These are phyloP conservation scores for Albophoma yamanashiensis DNA, from an alignment of 2,329 filamentous ascomycete genomes.

Conservation along the genomic window DNA sequence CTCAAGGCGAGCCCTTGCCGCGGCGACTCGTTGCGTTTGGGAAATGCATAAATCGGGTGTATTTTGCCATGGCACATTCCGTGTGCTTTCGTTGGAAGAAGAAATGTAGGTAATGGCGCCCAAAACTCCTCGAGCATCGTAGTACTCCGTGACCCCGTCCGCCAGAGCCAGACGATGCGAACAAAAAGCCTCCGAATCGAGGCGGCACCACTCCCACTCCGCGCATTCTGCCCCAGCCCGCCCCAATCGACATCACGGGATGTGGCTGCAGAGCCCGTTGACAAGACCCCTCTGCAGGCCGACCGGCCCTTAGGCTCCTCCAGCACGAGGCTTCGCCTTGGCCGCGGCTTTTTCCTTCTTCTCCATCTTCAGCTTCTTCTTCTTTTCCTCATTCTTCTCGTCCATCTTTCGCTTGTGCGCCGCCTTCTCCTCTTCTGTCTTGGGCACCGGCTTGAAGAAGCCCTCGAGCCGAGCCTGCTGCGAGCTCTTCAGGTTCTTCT, in stretches of 20 bases:
- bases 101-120: background rate
- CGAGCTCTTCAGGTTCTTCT: constrained; percentile 83
- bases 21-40: background rate
- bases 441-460: constrained; percentile 90
- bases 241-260: background rate
- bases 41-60: background rate
- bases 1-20: background rate
- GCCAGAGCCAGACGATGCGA: background rate
- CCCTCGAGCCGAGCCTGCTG: constrained; percentile 90
- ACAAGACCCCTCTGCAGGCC: background rate
- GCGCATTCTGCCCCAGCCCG: background rate
- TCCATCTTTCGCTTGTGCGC: constrained; percentile 87
- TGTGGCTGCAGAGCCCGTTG: background rate
- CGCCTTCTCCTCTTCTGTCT: constrained; percentile 77
- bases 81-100: too few species aligned
- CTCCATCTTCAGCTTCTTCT: constrained; percentile 89
- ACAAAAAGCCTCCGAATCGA: background rate
- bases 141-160: background rate
- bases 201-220: background rate
- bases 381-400: constrained; percentile 82
- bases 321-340: constrained; percentile 71
- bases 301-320: background rate
- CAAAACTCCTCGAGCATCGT: background rate
- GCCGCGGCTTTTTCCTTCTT: constrained; percentile 91
- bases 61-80: background rate